Evolutionary conservation across 495 filamentous ascomycete genomes (phyloP).

Genomic region (Penicillium angulare): DNA sequence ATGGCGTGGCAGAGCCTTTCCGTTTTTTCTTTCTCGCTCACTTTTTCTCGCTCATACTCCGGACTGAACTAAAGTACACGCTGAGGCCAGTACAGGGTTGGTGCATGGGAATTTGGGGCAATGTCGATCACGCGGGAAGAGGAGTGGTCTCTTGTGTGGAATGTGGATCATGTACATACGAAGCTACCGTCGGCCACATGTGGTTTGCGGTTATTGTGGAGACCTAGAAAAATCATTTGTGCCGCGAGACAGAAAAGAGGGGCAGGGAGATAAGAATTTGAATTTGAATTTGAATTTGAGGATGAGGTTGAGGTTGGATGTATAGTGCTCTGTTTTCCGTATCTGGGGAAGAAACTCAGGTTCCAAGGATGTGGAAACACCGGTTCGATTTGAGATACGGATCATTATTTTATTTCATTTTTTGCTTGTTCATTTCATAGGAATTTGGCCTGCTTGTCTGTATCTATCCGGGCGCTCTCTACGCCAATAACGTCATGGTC

Average conservation of each 20-base stretch:
- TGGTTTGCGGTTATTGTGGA: conserved; percentile 17
- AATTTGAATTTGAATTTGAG: no score
- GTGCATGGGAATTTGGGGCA: conserved; percentile 9
- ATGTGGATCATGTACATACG: conserved; percentile 36
- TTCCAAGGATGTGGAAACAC: not conserved
- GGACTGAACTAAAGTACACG: no score
- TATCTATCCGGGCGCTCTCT: not conserved
- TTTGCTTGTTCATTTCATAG: no score
- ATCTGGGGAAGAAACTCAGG: no score
- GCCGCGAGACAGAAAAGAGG: not conserved
- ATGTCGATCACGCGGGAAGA: conserved; percentile 44
- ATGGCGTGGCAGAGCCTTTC: no score
- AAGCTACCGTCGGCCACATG: no score
- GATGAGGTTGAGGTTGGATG: no score
- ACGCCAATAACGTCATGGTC: not conserved
- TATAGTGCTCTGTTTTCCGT: no score
- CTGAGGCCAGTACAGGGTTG: not conserved
- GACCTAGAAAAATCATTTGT: no score
- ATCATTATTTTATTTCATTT: not conserved
- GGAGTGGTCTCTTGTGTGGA: conserved; percentile 23
- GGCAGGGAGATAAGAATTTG: not conserved
- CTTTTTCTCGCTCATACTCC: no score
- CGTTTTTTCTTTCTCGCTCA: no score
- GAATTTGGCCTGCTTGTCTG: no score
- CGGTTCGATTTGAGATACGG: not conserved